These are phyloP conservation scores for Chytriomyces confervae DNA, from an alignment of 192 early-diverging fungal genomes.

Conservation along the genomic window DNA sequence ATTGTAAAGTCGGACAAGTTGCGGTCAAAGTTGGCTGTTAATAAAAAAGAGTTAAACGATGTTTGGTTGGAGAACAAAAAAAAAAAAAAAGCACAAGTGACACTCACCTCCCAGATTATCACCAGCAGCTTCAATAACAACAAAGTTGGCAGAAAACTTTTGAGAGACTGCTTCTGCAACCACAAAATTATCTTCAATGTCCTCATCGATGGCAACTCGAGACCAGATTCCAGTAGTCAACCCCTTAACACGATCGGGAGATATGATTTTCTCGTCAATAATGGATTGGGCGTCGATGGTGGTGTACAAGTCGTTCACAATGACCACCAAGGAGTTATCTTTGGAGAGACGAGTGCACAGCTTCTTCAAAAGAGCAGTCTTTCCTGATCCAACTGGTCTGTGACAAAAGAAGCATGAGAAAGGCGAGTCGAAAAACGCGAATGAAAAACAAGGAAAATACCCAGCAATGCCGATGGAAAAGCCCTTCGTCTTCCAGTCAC, in stretches of 20 bases:
- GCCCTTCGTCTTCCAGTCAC: slow-evolving; percentile 87
- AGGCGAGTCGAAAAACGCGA: not conserved
- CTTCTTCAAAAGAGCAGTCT: slow-evolving; percentile 88
- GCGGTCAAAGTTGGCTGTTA: slow-evolving; percentile 57
- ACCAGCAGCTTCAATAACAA: slow-evolving; percentile 92
- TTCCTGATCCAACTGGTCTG: slow-evolving; percentile 93
- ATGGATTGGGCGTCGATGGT: slow-evolving; percentile 96
- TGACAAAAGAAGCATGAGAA: not conserved
- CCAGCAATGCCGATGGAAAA: slow-evolving; percentile 96
- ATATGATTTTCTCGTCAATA: slow-evolving; percentile 82
- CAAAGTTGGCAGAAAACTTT: slow-evolving; percentile 79
- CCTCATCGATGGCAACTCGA: slow-evolving; percentile 93
- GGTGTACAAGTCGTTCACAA: slow-evolving; percentile 98
- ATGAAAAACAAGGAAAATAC: slow-evolving; percentile 45
- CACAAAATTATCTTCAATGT: slow-evolving; percentile 93
- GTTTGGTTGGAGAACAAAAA: not conserved
- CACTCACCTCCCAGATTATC: slow-evolving; percentile 81
- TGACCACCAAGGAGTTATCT: slow-evolving; percentile 80
- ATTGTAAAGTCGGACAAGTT: slow-evolving; percentile 90
- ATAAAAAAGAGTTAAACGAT: not conserved
- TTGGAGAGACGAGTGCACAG: slow-evolving; percentile 89
- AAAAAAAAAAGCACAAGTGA: not conserved
- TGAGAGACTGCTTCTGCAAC: slow-evolving; percentile 87
- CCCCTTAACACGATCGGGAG: slow-evolving; percentile 83
- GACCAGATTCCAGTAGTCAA: slow-evolving; percentile 97